phyloP scores from a whole-genome alignment of 352 stramenopile species.

The Globisporangium uncinulatum region DNA sequence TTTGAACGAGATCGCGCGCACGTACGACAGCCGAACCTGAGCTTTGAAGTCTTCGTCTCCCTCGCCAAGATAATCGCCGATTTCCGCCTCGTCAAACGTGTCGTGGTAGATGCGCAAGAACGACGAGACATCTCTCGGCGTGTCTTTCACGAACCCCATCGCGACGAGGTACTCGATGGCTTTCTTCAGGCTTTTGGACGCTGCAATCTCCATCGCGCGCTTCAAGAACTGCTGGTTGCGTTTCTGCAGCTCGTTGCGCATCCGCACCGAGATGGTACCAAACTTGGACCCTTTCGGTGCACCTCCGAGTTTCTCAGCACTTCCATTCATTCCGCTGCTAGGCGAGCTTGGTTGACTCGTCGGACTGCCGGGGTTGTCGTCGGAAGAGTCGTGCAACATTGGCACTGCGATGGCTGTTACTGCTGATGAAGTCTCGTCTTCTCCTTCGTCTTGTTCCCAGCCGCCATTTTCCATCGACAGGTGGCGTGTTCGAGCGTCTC shows the following conservation, averaged over 20 bases:
- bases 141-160: conserved; percentile 85
- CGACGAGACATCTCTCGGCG: conserved; percentile 86
- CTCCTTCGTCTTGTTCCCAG: conserved; percentile 77
- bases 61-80: conserved; percentile 96
- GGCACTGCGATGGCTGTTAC: not conserved
- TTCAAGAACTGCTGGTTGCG: conserved; percentile 77
- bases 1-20: conserved; percentile 95
- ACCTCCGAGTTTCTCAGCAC: not conserved
- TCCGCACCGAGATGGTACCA: conserved; percentile 60
- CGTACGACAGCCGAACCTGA: conserved; percentile 93
- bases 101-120: conserved; percentile 94
- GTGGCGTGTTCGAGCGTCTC: conserved; percentile 64
- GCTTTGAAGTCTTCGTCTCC: conserved; percentile 85
- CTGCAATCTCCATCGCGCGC: conserved; percentile 74
- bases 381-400: not conserved
- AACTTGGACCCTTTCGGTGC: conserved; percentile 19
- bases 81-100: conserved; percentile 87
- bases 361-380: not conserved
- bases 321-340: not conserved
- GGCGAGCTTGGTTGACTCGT: conserved; percentile 7
- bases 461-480: conserved; percentile 82
- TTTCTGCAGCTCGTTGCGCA: conserved; percentile 81
- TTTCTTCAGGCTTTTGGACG: conserved; percentile 84
- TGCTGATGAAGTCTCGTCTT: conserved; percentile 5
- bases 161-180: conserved; percentile 80